Evolutionary conservation across 768 basidiomycete genomes (phyloP).

Genomic region (Cystoderma amianthinum): DNA sequence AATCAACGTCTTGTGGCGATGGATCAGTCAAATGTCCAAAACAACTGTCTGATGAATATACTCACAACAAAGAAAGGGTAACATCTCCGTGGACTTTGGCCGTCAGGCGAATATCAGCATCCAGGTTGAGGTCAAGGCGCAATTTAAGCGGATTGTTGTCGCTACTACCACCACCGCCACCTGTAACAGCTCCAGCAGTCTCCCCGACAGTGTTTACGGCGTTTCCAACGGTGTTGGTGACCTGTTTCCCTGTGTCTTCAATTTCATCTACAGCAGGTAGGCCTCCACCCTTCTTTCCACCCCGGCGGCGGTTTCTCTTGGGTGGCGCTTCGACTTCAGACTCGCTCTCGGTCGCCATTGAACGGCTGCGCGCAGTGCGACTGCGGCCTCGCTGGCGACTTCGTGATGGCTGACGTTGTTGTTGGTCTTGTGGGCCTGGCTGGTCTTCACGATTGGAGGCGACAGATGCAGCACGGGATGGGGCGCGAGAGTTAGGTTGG

Average conservation of each 20-base stretch:
- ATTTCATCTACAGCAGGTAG: conserved; percentile 14
- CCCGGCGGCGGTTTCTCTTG: conserved; percentile 8
- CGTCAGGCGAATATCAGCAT: conserved; percentile 24
- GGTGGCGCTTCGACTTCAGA: conserved; percentile 2
- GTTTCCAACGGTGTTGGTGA: conserved; percentile 9
- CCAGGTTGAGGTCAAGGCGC: conserved; percentile 24
- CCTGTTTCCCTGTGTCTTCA: conserved; percentile 6
- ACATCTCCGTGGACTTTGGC: conserved; percentile 25
- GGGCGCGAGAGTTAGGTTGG: conserved; percentile 3
- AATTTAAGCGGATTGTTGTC: conserved; percentile 15
- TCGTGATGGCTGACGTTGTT: conserved; percentile 3
- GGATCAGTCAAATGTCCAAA: neutral
- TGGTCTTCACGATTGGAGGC: neutral
- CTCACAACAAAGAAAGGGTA: conserved; percentile 22
- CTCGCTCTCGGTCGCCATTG: conserved; percentile 2
- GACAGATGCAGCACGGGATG: conserved; percentile 1
- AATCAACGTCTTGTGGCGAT: conserved; percentile 1
- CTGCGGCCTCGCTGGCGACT: conserved; percentile 9
- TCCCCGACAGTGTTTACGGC: conserved; percentile 5
- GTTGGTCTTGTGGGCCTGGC: neutral
- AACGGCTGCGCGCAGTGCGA: conserved; percentile 8
- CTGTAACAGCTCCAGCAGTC: conserved; percentile 4
- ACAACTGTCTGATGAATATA: conserved; percentile 4
- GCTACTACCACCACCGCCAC: conserved; percentile 7
- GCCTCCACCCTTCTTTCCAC: conserved; percentile 7